Evolutionary conservation across 2,329 filamentous ascomycete genomes (phyloP), one percentile per base, ranked within the genome.

Genomic region (Fusarium begoniae): DNA sequence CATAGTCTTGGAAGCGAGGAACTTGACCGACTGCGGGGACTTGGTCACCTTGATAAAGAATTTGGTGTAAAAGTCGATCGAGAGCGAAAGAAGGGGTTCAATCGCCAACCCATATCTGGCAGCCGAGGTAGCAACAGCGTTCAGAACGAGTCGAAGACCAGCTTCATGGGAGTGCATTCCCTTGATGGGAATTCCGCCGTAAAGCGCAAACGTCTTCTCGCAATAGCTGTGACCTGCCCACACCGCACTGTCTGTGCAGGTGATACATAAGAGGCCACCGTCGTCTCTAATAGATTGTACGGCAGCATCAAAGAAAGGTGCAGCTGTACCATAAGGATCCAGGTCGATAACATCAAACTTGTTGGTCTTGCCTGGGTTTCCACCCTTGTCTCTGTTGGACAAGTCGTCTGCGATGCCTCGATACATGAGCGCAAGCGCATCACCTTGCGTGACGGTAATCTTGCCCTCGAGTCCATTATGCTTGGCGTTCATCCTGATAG

Each of bases 301-400:
- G 4, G 96, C 95, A 4, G 94, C 91, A 80, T 99, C 96, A 61
- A 99, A 88, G 82, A 99, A 99, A 3, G 94, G 93, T 15, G 94
- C 94, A 2, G 96, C 96, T 1, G 94, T 97, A 47, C 96, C 96
- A 78, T 99, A 99, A 0, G 96, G 96, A 81, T 99, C 96, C 37
- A 99, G 88, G 81, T 99, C 96, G 73, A 99, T 96, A 28, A 98
- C 95, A 81, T 98, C 94, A 81, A 97, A 99, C 79, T 90, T 87
- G 72, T 85, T 84, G 38, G 82, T 80, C 57, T 81, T 83, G 51
- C 80, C 78, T 4, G 83, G 81, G 57, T 82, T 82, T 69, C 84
- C 81, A 28, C 79, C 76, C 65, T 83, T 79, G 68, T 85, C 82
- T 50, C 82, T 75, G 61, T 83, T 80, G 50, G 87, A 82, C 41